Base-by-base conservation (phyloP, 148 eudicot genomes). In the Salicornia ramosissima region DNA sequence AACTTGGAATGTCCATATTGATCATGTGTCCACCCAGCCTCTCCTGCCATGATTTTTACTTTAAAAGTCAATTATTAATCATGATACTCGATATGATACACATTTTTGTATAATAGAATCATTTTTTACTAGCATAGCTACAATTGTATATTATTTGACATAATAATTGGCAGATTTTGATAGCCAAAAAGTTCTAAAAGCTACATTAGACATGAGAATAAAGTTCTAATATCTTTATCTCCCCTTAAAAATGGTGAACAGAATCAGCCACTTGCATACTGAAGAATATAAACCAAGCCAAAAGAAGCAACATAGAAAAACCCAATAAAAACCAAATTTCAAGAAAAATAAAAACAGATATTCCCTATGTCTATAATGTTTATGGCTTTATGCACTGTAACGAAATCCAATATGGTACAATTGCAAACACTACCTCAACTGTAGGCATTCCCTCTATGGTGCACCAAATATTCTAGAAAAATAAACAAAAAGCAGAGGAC, bases 21-120 rank as follows among this genome's bases (percentile, higher is more conserved):
- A 42, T 93, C 98, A 75, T 92, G 88, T 54, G 88, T 93, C 96
- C 95, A 93, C 34, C 98, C 98, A 70, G 98, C 98, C 80, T 88
- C 92, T 75, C 85, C 98, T 93, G 65, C 74, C 53, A 70, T 64
- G 39, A 64, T 34, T 64, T 51, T 15, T 16, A 36, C 67, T 49
- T 25, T 31, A 70, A 75, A 69, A 43, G 22, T 49, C 45, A 61
- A 50, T 64, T 42, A 63, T 47, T 39, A 63, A 14, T 4, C 22
- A 65, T 16, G 22, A 47, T 25, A 45, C 42, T 4, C 3, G 59
- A 0, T 31, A 1, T 1, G 16, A 11, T 12, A 13, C 16, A 46
- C 50, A 46, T 46, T 46, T 14, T 36, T 36, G 40, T n/a, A n/a
- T n/a, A n/a, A n/a, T n/a, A n/a, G n/a, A n/a, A n/a, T n/a, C n/a